Evolutionary conservation across 192 early-diverging fungal genomes (phyloP), one percentile per base, ranked within the genome.

Genomic region (Coemansia sp.): DNA sequence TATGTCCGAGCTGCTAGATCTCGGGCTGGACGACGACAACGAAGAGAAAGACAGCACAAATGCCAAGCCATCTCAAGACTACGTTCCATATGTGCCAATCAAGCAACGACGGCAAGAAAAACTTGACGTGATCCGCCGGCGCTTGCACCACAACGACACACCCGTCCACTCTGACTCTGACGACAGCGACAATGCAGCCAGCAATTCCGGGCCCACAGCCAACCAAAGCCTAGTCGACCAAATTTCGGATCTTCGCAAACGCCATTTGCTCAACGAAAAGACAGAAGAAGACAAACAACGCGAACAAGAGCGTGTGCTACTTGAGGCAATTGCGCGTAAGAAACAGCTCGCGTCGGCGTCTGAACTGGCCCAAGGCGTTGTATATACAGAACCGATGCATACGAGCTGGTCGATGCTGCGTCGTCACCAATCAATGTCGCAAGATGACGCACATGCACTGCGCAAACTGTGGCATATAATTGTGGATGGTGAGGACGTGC

Each of bases 401-500:
- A 90, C 94, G 1, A 87, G 86, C 59, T 98, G 95, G 96, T 78
- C 64, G 19, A 91, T 92, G 32, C 91, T 94, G 55, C 68, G 82
- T 10, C 85, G 90, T 62, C 87, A 96, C 39, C 83, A 86, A 19
- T 84, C 78, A 7, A 64, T 87, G 70, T 35, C 87, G 0, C 73
- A 83, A 21, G 74, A 79, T 32, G 82, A 85, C 5, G 49, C 82
- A 21, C 71, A 85, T 38, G 73, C 74, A 1, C 77, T 90, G 7
- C 86, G 94, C n/a, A 81, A 90, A 53, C 89, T 93, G 57, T 94
- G 82, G 70, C 93, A 95, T 70, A 98, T 98, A 61, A 66, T 94
- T 63, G 87, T 89, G 2, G 95, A 97, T 39, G 96, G 96, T 11
- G 89, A 92, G 8, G 81, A 94, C 54, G 71, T 88, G 0, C 92